phyloP scores from a whole-genome alignment of 768 basidiomycete species.

The Boletellus sp. region DNA sequence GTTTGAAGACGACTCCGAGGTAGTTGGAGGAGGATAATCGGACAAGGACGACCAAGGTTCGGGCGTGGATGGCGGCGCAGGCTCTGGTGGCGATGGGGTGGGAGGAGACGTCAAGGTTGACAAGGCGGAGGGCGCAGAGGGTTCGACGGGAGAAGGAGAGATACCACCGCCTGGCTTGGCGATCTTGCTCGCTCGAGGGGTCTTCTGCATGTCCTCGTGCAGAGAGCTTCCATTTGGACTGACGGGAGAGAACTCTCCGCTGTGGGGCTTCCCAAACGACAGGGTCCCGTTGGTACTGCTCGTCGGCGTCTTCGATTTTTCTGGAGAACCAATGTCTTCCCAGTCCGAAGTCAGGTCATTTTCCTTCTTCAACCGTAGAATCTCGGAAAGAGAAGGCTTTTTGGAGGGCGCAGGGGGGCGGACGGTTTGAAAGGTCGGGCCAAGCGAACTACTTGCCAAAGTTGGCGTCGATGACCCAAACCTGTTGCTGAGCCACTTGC shows the following conservation, averaged over 20 bases:
- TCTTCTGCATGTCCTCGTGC: slow-evolving; percentile 32
- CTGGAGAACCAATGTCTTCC: slow-evolving; percentile 54
- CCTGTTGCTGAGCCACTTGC: slow-evolving; percentile 71
- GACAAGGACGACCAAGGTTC: slow-evolving; percentile 77
- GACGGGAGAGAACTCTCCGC: slow-evolving; percentile 29
- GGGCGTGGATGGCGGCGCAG: slow-evolving; percentile 61
- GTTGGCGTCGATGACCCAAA: slow-evolving; percentile 44
- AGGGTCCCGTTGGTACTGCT: slow-evolving; percentile 39
- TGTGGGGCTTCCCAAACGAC: slow-evolving; percentile 23
- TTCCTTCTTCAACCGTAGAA: slow-evolving; percentile 55
- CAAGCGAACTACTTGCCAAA: slow-evolving; percentile 34
- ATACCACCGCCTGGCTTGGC: slow-evolving; percentile 24
- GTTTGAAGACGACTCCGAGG: slow-evolving; percentile 74
- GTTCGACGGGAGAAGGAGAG: slow-evolving; percentile 21
- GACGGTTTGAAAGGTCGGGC: slow-evolving; percentile 31
- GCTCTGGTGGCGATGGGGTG: slow-evolving; percentile 50
- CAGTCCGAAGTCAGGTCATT: slow-evolving; percentile 56
- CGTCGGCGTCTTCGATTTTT: slow-evolving; percentile 47
- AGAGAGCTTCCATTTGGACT: slow-evolving; percentile 26
- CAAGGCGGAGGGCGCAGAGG: slow-evolving; percentile 16
- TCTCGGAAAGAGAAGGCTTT: slow-evolving; percentile 66
- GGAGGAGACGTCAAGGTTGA: slow-evolving; percentile 36
- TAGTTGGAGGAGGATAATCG: slow-evolving; percentile 64
- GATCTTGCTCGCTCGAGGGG: slow-evolving; percentile 34
- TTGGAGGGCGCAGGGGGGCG: slow-evolving; percentile 43